Base-by-base conservation (phyloP, 306 rosid genomes). In the Carpinus viminea region DNA sequence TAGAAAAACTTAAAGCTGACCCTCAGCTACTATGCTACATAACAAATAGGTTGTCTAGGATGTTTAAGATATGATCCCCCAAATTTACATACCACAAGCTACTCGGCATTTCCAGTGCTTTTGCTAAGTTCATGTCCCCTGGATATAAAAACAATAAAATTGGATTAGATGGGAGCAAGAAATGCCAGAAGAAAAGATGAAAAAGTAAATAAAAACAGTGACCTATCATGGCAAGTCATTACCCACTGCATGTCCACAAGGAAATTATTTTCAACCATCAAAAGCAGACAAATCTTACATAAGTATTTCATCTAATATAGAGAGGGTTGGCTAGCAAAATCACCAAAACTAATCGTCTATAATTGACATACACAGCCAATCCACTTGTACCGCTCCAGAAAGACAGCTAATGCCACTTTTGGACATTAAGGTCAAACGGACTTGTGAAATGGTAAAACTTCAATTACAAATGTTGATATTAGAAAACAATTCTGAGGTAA, bases 51-150 rank as follows among this genome's bases (percentile, higher is more conserved):
- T 10, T 59, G 66, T 4, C n/a, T 26, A 17, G 57, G n/a, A 62
- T 34, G 43, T 62, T 62, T 34, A 62, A 15, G 26, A 28, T 9
- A n/a, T 45, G 20, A 28, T 28, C 0, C 47, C 8, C 18, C 52
- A 18, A 12, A 66, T 57, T 36, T 48, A 79, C 93, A 82, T 86
- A 96, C 99, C 99, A 53, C 99, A 96, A 71, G 99, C 99, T 34
- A 86, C 54, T 77, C 99, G 41, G 99, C 99, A 83, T 96, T 96
- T 87, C 99, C 99, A 15, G 99, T 93, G 56, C 84, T 12, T 75
- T 88, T 90, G 99, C 99, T 96, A 52, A 93, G 96, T 87, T 96
- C 99, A 26, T 96, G 98, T 46, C 98, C 75, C 99, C 99, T 96
- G 70, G 8, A 70, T 72, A 76, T 11, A 69, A 80, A 72, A 50